These are phyloP conservation scores for Pythium utonaiense DNA, from an alignment of 352 stramenopile genomes.

Conservation along the genomic window DNA sequence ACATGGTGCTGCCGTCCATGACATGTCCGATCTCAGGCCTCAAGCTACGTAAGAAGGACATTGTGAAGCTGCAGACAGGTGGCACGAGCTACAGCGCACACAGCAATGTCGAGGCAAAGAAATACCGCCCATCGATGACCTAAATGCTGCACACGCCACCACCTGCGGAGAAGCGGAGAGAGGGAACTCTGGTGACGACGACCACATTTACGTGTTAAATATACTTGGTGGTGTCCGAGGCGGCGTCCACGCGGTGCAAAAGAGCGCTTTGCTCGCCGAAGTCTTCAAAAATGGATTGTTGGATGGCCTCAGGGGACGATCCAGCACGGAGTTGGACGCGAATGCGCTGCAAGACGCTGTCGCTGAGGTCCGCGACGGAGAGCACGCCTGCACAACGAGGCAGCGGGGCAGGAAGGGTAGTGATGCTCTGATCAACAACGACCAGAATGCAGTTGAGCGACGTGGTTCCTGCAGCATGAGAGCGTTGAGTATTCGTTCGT, in stretches of 20 bases:
- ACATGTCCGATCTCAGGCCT: conserved; percentile 80
- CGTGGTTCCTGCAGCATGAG: not conserved
- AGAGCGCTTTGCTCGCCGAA: conserved; percentile 47
- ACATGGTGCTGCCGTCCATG: conserved; percentile 84
- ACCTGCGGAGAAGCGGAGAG: not conserved
- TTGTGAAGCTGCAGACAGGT: conserved; percentile 70
- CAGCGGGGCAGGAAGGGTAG: not conserved
- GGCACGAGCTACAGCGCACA: conserved; percentile 82
- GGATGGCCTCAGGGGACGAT: conserved; percentile 24
- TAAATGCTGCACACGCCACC: conserved; percentile 11
- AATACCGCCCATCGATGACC: conserved; percentile 82
- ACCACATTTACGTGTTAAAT: conserved; percentile 29
- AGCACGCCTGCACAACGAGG: conserved; percentile 18
- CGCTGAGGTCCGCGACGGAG: conserved; percentile 49
- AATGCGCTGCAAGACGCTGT: conserved; percentile 49
- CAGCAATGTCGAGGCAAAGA: conserved; percentile 85
- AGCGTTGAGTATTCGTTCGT: no score
- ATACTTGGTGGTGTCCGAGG: conserved; percentile 47
- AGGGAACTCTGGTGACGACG: not conserved
- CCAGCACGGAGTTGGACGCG: conserved; percentile 42
- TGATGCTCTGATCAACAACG: conserved; percentile 17
- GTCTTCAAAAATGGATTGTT: conserved; percentile 26
- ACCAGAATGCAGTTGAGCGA: conserved; percentile 9
- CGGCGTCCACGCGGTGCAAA: conserved; percentile 29
- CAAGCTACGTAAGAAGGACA: conserved; percentile 86